Evolutionary conservation across 345 rosid species (phyloP).

Genomic region (Eucalyptus grandis): DNA sequence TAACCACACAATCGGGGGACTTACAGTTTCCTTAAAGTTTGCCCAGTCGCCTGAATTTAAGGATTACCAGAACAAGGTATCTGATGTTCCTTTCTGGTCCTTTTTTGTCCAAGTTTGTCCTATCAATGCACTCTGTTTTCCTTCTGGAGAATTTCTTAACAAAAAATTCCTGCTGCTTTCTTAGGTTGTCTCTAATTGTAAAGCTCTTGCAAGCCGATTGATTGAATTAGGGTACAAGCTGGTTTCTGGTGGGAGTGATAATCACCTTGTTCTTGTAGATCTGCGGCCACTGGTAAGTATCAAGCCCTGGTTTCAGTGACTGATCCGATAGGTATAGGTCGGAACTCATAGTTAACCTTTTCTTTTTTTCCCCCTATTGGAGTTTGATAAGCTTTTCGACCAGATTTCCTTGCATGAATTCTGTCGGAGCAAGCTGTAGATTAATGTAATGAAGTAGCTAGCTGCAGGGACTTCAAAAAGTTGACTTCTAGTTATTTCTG

Average conservation of each 20-base stretch:
- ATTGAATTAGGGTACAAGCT: constrained; percentile 64
- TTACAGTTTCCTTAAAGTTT: constrained; percentile 86
- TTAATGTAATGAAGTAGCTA: neutral
- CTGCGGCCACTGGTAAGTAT: constrained; percentile 70
- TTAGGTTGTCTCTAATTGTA: constrained; percentile 74
- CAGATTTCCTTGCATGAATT: neutral
- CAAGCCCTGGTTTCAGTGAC: neutral
- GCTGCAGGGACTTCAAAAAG: neutral
- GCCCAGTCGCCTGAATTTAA: constrained; percentile 62
- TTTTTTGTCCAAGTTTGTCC: neutral
- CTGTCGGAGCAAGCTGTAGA: neutral
- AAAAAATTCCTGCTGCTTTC: neutral
- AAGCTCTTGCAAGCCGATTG: constrained; percentile 61
- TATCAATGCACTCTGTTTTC: neutral
- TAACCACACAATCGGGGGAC: constrained; percentile 90
- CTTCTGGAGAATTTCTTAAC: neutral
- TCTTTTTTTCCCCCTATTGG: neutral
- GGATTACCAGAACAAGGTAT: constrained; percentile 71
- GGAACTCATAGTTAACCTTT: neutral
- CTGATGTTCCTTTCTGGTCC: neutral
- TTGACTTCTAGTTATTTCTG: neutral
- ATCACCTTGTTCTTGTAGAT: constrained; percentile 87
- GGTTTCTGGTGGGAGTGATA: constrained; percentile 90
- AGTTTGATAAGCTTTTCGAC: neutral
- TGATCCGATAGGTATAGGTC: neutral